phyloP scores from a whole-genome alignment of 768 basidiomycete genomes.

The Leccinum pellstonianum region DNA sequence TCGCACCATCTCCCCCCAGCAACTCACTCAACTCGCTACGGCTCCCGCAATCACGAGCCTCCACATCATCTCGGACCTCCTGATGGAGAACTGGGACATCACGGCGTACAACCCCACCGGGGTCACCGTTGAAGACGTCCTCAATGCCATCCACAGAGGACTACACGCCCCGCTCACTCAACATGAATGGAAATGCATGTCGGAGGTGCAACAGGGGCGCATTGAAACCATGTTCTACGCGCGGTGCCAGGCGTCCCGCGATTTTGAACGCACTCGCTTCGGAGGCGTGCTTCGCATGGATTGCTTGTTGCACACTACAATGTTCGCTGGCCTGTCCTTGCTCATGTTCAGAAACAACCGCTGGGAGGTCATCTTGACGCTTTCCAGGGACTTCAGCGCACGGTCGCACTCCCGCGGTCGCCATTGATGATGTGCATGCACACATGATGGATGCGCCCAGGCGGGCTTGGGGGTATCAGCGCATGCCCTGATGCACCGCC shows the following conservation, averaged over 20 bases:
- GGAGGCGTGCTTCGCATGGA: conserved; percentile 50
- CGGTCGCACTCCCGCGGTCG: neutral
- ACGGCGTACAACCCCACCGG: conserved; percentile 40
- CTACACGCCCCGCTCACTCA: conserved; percentile 39
- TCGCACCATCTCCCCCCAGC: conserved; percentile 8
- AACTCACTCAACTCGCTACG: conserved; percentile 45
- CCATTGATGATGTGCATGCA: neutral
- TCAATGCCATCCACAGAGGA: conserved; percentile 43
- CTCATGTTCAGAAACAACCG: conserved; percentile 36
- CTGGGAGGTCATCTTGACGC: conserved; percentile 45
- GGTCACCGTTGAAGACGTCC: conserved; percentile 53
- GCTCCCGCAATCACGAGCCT: conserved; percentile 39
- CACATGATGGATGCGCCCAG: neutral
- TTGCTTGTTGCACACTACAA: conserved; percentile 45
- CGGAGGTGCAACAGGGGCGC: conserved; percentile 41
- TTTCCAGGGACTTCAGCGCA: conserved; percentile 36
- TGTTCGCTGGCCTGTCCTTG: conserved; percentile 52
- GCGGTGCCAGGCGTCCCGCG: conserved; percentile 42
- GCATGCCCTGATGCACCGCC: neutral
- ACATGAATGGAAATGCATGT: conserved; percentile 44
- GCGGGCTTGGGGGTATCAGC: neutral
- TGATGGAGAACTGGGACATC: conserved; percentile 44
- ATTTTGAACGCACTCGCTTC: conserved; percentile 36
- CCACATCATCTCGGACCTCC: conserved; percentile 45
- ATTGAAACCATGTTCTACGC: conserved; percentile 42